A percentile compares a stretch with the other conserved stretches of the same genome.
phyloP scores from a whole-genome alignment of 1,284 basidiomycete genomes.

The Leccinum huronense region DNA sequence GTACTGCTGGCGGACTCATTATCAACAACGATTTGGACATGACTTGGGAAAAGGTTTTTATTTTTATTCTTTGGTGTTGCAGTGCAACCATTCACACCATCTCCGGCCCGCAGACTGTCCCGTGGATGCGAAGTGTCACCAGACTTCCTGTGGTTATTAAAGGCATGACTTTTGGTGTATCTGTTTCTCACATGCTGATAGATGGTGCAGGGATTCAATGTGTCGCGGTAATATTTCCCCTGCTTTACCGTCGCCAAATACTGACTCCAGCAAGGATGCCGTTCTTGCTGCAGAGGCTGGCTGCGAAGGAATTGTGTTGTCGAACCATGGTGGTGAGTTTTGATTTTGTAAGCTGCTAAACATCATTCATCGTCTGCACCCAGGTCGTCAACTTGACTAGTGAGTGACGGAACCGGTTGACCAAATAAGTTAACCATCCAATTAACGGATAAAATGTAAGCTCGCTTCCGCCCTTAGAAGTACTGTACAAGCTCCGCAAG shows the following conservation, averaged over 20 bases:
- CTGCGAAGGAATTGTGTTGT: slow-evolving; percentile 84
- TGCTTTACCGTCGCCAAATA: not conserved
- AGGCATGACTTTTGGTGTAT: slow-evolving; percentile 43
- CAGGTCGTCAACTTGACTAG: slow-evolving; percentile 82
- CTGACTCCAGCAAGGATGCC: slow-evolving; percentile 57
- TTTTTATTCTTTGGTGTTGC: not conserved
- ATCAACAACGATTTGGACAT: slow-evolving; percentile 66
- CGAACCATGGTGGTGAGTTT: slow-evolving; percentile 83
- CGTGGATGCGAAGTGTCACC: slow-evolving; percentile 75
- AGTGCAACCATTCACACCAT: slow-evolving; percentile 13
- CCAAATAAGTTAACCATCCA: not conserved
- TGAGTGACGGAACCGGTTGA: slow-evolving; percentile 36
- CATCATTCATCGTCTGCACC: slow-evolving; percentile 8
- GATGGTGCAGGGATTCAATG: slow-evolving; percentile 61
- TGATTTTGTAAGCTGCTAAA: slow-evolving; percentile 9
- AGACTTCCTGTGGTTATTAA: slow-evolving; percentile 83
- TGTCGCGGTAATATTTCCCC: slow-evolving; percentile 52
- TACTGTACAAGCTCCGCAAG: slow-evolving; percentile 70
- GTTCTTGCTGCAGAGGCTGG: slow-evolving; percentile 87
- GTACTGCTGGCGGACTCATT: slow-evolving; percentile 65
- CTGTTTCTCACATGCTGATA: slow-evolving; percentile 12
- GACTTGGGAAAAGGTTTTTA: slow-evolving; percentile 64
- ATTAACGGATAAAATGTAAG: slow-evolving; percentile 33
- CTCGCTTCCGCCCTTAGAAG: slow-evolving; percentile 71
- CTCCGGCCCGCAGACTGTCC: slow-evolving; percentile 53